phyloP scores from a whole-genome alignment of 306 rosid species.

The Psophocarpus tetragonolobus region DNA sequence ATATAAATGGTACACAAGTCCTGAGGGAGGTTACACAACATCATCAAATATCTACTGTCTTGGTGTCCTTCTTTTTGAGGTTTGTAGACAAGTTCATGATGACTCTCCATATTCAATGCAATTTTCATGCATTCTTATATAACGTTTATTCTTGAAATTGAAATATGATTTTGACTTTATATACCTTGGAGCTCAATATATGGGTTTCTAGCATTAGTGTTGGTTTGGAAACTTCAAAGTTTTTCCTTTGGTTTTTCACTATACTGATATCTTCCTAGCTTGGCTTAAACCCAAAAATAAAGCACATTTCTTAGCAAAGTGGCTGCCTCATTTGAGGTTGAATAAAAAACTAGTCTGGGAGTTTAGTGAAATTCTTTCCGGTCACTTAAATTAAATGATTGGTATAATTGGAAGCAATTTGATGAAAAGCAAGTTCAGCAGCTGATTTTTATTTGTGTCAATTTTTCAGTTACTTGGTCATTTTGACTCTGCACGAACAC shows the following conservation, averaged over 20 bases:
- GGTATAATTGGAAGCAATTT: slow-evolving; percentile 24
- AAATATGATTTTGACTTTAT: slow-evolving; percentile 8
- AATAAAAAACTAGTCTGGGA: background rate
- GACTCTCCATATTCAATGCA: slow-evolving; percentile 25
- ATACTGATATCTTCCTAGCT: background rate
- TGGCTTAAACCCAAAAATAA: background rate
- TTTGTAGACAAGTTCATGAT: slow-evolving; percentile 42
- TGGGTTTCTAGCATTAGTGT: slow-evolving; percentile 19
- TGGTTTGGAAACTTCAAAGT: background rate
- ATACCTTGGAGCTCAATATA: background rate
- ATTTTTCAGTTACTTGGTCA: slow-evolving; percentile 81
- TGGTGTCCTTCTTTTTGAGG: slow-evolving; percentile 96
- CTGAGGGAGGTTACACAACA: slow-evolving; percentile 72
- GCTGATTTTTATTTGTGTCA: slow-evolving; percentile 38
- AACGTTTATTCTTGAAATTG: slow-evolving; percentile 18
- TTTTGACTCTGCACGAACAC: slow-evolving; percentile 69
- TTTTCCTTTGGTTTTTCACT: background rate
- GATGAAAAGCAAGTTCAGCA: slow-evolving; percentile 13
- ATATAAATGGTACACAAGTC: slow-evolving; percentile 82
- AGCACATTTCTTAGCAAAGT: slow-evolving; percentile 4
- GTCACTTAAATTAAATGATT: slow-evolving; percentile 9
- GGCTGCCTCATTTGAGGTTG: slow-evolving; percentile 8
- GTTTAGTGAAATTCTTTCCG: slow-evolving; percentile 24
- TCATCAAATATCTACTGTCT: slow-evolving; percentile 80
- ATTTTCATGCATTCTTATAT: slow-evolving; percentile 12